A percentile compares a stretch with the other conserved stretches of the same genome.
These are phyloP conservation scores for Epichloe gansuensis DNA, from an alignment of 2,329 filamentous ascomycete species.

Conservation along the genomic window DNA sequence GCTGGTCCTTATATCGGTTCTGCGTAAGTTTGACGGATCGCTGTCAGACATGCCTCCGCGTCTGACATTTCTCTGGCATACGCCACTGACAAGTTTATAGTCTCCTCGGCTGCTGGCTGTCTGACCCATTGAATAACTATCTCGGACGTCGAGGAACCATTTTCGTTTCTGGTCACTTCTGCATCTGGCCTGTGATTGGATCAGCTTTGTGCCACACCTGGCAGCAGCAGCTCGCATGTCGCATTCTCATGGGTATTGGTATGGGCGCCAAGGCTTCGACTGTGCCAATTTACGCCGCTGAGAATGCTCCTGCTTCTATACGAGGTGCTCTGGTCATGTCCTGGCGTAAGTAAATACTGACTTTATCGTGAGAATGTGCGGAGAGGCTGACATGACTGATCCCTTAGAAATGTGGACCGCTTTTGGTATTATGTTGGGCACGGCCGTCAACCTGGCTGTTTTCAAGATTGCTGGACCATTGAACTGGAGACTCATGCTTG, in stretches of 20 bases:
- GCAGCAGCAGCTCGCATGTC: slow-evolving; percentile 53
- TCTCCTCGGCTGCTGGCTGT: slow-evolving; percentile 48
- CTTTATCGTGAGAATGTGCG: background rate
- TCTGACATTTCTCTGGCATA: background rate
- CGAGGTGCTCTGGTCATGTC: slow-evolving; percentile 71
- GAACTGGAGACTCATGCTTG: slow-evolving; percentile 35
- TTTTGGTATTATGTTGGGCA: slow-evolving; percentile 37
- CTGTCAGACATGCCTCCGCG: background rate
- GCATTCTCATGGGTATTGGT: slow-evolving; percentile 57
- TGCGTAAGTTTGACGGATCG: slow-evolving; percentile 16
- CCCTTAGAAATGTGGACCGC: slow-evolving; percentile 49
- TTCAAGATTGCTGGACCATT: slow-evolving; percentile 13
- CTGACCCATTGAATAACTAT: slow-evolving; percentile 45
- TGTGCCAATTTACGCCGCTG: slow-evolving; percentile 63
- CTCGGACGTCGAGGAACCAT: slow-evolving; percentile 39
- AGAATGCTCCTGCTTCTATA: slow-evolving; percentile 55
- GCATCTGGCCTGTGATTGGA: slow-evolving; percentile 51
- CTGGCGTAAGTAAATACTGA: slow-evolving; percentile 36
- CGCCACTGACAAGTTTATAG: slow-evolving; percentile 12
- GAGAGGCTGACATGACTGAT: background rate
- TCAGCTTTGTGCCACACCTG: slow-evolving; percentile 53
- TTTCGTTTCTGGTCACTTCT: slow-evolving; percentile 63
- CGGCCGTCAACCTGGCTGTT: slow-evolving; percentile 22
- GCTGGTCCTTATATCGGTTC: slow-evolving; percentile 37
- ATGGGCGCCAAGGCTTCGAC: slow-evolving; percentile 55